A percentile compares a stretch with the other conserved stretches of the same genome.
Conservation (phyloP, 148 eudicot genomes). For the Spergularia bocconei region DNA sequence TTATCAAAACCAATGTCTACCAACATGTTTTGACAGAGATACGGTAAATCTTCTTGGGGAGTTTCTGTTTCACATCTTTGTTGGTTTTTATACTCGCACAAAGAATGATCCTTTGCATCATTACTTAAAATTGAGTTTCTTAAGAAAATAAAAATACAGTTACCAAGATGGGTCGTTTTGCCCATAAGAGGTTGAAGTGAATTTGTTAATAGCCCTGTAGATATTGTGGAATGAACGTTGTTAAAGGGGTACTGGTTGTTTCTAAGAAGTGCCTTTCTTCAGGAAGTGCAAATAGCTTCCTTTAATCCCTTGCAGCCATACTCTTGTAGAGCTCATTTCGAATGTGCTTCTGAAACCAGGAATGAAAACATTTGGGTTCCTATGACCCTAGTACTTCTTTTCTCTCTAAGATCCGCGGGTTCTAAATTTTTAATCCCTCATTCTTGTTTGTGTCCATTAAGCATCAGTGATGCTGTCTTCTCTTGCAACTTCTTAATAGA, state of each 20-base stretch:
- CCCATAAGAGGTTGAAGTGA: background rate
- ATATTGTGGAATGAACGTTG: background rate
- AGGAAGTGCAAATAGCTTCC: background rate
- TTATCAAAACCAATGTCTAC: conserved; percentile 40
- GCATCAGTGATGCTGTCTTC: too few species aligned
- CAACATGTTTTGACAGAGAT: conserved; percentile 46
- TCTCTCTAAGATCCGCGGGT: background rate
- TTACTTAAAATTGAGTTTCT: background rate
- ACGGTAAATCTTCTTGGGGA: conserved; percentile 35
- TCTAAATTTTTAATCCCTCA: background rate
- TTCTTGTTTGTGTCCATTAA: too few species aligned
- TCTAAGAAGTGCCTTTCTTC: background rate
- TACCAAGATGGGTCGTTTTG: background rate
- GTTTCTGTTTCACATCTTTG: conserved; percentile 7
- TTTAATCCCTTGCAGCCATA: background rate
- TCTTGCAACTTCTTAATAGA: too few species aligned
- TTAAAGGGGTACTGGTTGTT: background rate
- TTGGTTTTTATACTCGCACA: background rate
- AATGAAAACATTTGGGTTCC: background rate
- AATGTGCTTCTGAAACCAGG: background rate
- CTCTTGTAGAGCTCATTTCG: background rate
- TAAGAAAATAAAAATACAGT: background rate
- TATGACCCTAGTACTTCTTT: background rate
- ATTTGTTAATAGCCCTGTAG: background rate
- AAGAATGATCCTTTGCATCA: background rate